Base-by-base conservation (phyloP, 2,329 filamentous ascomycete genomes). In the Aspergillus transmontanensis region DNA sequence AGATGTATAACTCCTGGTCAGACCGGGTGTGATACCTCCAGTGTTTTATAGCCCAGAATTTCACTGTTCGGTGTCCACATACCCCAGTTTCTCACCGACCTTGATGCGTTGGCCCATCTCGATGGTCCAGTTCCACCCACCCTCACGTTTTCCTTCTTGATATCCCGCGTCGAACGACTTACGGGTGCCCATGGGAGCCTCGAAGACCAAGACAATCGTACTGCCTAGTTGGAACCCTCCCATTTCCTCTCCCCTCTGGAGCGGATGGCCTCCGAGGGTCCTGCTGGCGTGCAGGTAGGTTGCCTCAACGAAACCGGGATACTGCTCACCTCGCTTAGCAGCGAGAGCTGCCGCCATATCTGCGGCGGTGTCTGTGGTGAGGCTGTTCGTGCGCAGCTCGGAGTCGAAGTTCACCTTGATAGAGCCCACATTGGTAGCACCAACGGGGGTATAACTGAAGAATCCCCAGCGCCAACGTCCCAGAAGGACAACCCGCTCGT, bases 321-420 rank as follows among this genome's bases (percentile, higher is more conserved):
- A 96, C 1, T 88, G 85, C 78, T 97, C 92, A 4, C 93, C 94
- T 7, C 89, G 84, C 62, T 85, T 82, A 1, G 88, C 85, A 4
- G 94, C 94, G 72, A 91, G 86, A 65, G 93, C 92, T 0, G 94
- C 94, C 2, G 93, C 93, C 59, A 87, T 85, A 74, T 97, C 94
- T 21, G 94, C 94, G 16, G 90, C 92, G 0, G 94, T 99, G 77
- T 99, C 95, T 3, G 94, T 97, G 3, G 90, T 89, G 58, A 99
- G 83, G 69, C 89, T 93, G 80, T 99, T 99, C 58, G 96, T 94
- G 67, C 94, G 90, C 64, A 99, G 84, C 79, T 99, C 95, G 64
- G 89, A 85, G 80, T 99, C 96, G 77, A 99, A 99, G 81, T 99
- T 97, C 82, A 99, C 87, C 75, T 92, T 91, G 80, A 99, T 98